phyloP scores from a whole-genome alignment of 257 asterid genomes.

The Thymus mandschuricus region DNA sequence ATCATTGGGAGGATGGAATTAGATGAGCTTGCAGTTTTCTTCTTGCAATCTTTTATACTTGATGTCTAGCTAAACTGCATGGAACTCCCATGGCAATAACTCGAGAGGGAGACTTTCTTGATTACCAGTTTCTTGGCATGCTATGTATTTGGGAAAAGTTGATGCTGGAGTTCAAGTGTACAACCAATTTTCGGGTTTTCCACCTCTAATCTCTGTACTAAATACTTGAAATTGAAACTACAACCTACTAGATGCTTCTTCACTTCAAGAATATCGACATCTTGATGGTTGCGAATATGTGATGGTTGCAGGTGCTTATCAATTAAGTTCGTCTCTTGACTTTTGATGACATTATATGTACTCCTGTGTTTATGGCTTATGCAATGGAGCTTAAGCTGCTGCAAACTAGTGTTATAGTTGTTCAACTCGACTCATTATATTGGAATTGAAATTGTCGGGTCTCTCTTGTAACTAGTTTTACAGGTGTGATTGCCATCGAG shows the following conservation, averaged over 20 bases:
- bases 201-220: neutral
- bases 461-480: too few species aligned
- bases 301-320: neutral
- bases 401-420: too few species aligned
- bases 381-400: neutral
- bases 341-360: neutral
- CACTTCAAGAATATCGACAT: neutral
- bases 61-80: slow-evolving; percentile 1
- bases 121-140: slow-evolving; percentile 13
- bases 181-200: neutral
- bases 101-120: slow-evolving; percentile 11
- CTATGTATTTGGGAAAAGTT: slow-evolving; percentile 4
- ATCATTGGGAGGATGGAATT: slow-evolving; percentile 22
- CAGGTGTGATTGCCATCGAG: too few species aligned
- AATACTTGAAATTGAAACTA: neutral
- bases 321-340: neutral
- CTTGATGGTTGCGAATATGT: neutral
- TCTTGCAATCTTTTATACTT: slow-evolving; percentile 20
- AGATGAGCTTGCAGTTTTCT: neutral
- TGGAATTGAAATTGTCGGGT: too few species aligned
- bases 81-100: slow-evolving; percentile 30
- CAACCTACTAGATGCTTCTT: neutral
- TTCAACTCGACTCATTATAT: too few species aligned
- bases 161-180: neutral
- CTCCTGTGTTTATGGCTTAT: neutral